Evolutionary conservation across 306 rosid genomes (phyloP).

Genomic region (Vigna nakashimae): DNA sequence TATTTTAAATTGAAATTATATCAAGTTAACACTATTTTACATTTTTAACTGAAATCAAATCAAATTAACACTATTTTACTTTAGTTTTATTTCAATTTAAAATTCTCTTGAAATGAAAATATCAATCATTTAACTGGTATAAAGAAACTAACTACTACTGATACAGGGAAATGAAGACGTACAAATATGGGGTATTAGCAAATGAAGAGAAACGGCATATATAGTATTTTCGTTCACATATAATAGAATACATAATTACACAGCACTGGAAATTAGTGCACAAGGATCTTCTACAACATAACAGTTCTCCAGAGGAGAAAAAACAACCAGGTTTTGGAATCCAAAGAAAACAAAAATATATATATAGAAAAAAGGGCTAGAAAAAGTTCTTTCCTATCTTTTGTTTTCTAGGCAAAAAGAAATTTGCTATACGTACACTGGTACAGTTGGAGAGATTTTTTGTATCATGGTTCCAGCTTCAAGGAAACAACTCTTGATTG

Average conservation of each 20-base stretch:
- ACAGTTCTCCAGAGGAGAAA: constrained; percentile 68
- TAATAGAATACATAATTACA: constrained; percentile 56
- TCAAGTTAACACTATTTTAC: no score
- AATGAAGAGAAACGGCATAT: constrained; percentile 44
- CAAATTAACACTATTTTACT: no score
- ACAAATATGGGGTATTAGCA: constrained; percentile 2
- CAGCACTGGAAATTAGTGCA: constrained; percentile 62
- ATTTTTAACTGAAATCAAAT: no score
- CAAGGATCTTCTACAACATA: constrained; percentile 52
- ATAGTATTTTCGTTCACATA: constrained; percentile 52
- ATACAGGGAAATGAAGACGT: no score
- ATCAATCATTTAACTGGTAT: not conserved
- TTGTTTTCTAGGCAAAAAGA: constrained; percentile 69
- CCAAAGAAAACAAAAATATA: constrained; percentile 11
- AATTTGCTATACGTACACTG: constrained; percentile 56
- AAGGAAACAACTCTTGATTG: constrained; percentile 98
- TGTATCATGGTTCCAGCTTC: constrained; percentile 91
- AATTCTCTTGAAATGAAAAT: not conserved
- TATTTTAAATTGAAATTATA: no score
- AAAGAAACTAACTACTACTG: no score
- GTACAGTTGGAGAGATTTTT: constrained; percentile 52
- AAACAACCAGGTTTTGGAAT: constrained; percentile 50
- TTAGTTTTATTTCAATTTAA: no score
- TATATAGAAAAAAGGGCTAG: constrained; percentile 15
- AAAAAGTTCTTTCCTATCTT: constrained; percentile 66